Evolutionary conservation across 192 early-diverging fungal species (phyloP), one percentile per base, ranked within the genome.

Genomic region (Chytriomyces hyalinus): DNA sequence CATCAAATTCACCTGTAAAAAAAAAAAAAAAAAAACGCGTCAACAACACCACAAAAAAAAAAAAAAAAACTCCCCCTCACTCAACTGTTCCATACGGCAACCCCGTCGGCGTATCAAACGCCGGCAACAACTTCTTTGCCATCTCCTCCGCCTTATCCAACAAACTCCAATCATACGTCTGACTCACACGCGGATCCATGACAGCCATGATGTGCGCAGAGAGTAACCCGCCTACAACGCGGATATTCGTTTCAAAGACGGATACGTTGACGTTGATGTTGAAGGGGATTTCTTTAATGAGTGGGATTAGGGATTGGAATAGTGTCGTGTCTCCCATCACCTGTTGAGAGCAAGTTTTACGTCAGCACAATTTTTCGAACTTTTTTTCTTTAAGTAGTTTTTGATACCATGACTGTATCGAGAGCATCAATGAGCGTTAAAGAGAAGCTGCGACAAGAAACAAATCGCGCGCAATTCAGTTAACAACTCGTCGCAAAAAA

Each of bases 231-330:
- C 96, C 96, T 2, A 97, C 81, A 59, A 92, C 88, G 43, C 96
- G 84, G 70, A 97, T 97, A 64, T 92, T 95, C 26, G 91, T 87
- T 78, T 97, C 96, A 82, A 97, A 97, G 11, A 96, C 92, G 80
- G 92, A 92, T 6, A 98, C 93, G 67, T 90, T 86, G 68, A 86
- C 90, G 84, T 95, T 89, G 65, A 91, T 82, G 81, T 92, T 82
- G 74, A 94, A 94, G 48, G 84, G 80, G 1, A 92, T 81, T 22
- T 88, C 78, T 48, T 87, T 59, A 26, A 90, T 78, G 43, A 90
- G 82, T 17, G 80, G 75, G 36, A 92, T 81, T 9, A 87, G 87
- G 43, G 85, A 48, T 49, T 85, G 80, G 82, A 95, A 94, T 50
- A 75, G 84, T 8, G 65, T 74, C 49, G 80, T 82, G 73, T 94